phyloP scores from a whole-genome alignment of 768 basidiomycete genomes.

The Tylopilus intermedius region DNA sequence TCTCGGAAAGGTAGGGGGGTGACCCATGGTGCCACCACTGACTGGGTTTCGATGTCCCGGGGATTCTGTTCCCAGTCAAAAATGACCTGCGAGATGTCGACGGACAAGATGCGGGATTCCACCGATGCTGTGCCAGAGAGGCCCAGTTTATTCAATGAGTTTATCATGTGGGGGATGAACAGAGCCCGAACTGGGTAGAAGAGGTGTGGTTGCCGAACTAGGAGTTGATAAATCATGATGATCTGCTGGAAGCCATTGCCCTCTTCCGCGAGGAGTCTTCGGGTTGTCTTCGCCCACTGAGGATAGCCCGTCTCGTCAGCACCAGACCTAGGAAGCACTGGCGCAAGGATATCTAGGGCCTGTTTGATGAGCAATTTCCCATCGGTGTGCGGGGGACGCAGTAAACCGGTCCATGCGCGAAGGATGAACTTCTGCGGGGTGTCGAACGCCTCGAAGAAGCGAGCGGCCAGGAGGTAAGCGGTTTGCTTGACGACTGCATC shows the following conservation, averaged over 20 bases:
- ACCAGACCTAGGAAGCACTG: constrained; percentile 67
- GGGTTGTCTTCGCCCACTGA: constrained; percentile 82
- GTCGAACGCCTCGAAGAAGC: constrained; percentile 86
- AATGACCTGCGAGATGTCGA: constrained; percentile 88
- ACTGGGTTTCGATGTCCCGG: constrained; percentile 26
- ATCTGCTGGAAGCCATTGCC: constrained; percentile 64
- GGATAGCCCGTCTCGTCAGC: constrained; percentile 54
- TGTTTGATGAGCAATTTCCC: constrained; percentile 72
- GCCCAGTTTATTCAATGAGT: constrained; percentile 85
- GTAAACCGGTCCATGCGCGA: constrained; percentile 84
- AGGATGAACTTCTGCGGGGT: constrained; percentile 89
- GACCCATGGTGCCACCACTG: constrained; percentile 47
- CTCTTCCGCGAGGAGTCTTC: constrained; percentile 85
- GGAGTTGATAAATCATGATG: constrained; percentile 83
- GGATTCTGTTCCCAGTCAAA: constrained; percentile 87
- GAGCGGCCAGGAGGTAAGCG: constrained; percentile 83
- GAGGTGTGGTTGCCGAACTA: constrained; percentile 83
- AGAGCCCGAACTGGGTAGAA: constrained; percentile 91
- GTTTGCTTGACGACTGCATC: constrained; percentile 92
- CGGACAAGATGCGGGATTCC: constrained; percentile 81
- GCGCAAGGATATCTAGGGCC: constrained; percentile 82
- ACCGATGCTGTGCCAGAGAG: constrained; percentile 61
- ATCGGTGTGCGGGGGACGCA: constrained; percentile 78
- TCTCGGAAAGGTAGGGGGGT: constrained; percentile 81
- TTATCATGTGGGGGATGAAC: constrained; percentile 91